A percentile compares a stretch with the other conserved stretches of the same genome.
Evolutionary conservation across 257 asterid species (phyloP).

Genomic region (Nicotiana tabacum): DNA sequence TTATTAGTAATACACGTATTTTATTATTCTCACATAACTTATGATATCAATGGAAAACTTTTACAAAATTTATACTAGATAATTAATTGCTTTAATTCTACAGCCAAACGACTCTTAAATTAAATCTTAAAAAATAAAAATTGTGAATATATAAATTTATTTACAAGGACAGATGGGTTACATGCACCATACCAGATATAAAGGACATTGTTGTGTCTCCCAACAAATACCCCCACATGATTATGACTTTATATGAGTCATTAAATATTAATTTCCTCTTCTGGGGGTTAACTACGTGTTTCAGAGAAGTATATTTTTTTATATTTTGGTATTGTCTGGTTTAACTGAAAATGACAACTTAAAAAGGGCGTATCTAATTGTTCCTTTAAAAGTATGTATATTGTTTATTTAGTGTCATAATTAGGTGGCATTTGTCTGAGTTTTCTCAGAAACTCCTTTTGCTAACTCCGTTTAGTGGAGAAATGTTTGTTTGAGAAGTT

Average conservation of each 20-base stretch:
- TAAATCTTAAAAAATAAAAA: too few species aligned
- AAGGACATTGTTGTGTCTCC: background rate
- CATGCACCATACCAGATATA: background rate
- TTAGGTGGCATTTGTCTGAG: background rate
- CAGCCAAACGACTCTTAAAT: too few species aligned
- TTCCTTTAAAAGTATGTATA: background rate
- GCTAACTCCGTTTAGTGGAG: background rate
- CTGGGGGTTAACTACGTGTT: background rate
- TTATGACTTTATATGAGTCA: background rate
- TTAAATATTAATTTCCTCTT: background rate
- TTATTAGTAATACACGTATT: too few species aligned
- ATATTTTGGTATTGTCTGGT: background rate
- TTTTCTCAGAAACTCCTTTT: background rate
- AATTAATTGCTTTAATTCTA: too few species aligned
- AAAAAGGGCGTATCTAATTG: background rate
- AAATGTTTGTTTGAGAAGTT: too few species aligned
- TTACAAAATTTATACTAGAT: too few species aligned
- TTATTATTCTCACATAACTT: too few species aligned
- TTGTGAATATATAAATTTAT: background rate
- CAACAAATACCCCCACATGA: background rate
- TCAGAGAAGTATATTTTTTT: background rate
- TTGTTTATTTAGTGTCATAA: background rate
- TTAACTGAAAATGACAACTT: background rate
- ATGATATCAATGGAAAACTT: too few species aligned
- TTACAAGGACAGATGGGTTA: background rate